Percentiles rank a stretch among this genome's conserved stretches.
Conservation (phyloP, 2,329 filamentous ascomycete species). For the Thelonectria blattea region DNA sequence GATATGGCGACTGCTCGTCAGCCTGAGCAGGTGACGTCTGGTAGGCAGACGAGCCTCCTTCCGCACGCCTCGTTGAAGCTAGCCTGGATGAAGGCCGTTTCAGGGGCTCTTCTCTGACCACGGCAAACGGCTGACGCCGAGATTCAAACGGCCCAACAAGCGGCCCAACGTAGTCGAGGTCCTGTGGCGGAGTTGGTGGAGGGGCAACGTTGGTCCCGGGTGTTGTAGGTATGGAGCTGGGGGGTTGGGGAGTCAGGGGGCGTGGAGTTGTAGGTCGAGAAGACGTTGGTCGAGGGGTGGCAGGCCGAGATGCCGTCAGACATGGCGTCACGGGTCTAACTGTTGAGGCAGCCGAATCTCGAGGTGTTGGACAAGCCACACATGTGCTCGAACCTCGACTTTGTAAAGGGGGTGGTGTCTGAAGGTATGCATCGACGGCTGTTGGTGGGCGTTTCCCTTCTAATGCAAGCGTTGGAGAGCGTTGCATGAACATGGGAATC, state of each 20-base stretch:
- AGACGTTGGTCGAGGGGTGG: background rate
- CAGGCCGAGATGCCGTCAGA: background rate
- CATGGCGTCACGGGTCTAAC: background rate
- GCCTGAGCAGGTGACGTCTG: slow-evolving; percentile 41
- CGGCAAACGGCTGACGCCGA: slow-evolving; percentile 26
- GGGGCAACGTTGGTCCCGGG: background rate
- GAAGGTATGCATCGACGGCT: slow-evolving; percentile 22
- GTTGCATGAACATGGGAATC: slow-evolving; percentile 55
- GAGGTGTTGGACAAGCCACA: slow-evolving; percentile 3
- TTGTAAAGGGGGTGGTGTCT: slow-evolving; percentile 15
- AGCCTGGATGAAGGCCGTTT: slow-evolving; percentile 47
- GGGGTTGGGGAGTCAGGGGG: background rate
- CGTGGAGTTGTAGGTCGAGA: slow-evolving; percentile 6
- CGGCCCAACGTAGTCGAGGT: slow-evolving; percentile 3
- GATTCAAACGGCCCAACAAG: slow-evolving; percentile 15
- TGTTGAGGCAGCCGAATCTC: background rate
- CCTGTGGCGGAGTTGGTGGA: slow-evolving; percentile 6
- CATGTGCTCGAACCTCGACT: slow-evolving; percentile 16
- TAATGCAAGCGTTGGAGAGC: slow-evolving; percentile 27
- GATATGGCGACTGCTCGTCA: slow-evolving; percentile 26
- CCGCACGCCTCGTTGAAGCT: slow-evolving; percentile 28
- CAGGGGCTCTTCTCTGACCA: slow-evolving; percentile 47
- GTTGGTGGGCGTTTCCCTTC: slow-evolving; percentile 18
- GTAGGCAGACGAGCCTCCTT: slow-evolving; percentile 37
- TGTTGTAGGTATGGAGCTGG: background rate